Conservation (phyloP, 192 early-diverging fungal species). For the Entomortierella lignicola region DNA sequence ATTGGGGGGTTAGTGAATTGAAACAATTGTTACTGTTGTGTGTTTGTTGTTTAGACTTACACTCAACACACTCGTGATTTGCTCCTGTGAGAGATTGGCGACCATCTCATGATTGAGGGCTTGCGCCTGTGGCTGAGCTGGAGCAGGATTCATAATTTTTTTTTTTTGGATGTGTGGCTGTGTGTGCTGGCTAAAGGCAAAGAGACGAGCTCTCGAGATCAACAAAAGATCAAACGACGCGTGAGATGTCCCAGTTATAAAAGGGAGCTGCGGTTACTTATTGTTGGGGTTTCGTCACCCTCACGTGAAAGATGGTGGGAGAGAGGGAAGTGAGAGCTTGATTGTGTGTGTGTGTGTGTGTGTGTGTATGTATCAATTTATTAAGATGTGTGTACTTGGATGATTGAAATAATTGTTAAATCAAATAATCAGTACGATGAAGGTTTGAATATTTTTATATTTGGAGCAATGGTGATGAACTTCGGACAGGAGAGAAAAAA, state of each 20-base stretch:
- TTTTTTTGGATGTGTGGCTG: background rate
- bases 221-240: background rate
- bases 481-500: background rate
- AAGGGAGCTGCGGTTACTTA: background rate
- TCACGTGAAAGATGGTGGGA: background rate
- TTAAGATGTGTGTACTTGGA: too few relatives aligned
- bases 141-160: slow-evolving; percentile 49
- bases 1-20: background rate
- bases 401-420: background rate
- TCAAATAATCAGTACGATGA: background rate
- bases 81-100: slow-evolving; percentile 49
- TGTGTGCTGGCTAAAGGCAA: background rate
- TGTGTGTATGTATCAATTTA: background rate
- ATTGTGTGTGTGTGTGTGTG: background rate
- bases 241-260: background rate
- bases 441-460: slow-evolving; percentile 1
- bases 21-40: background rate
- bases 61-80: slow-evolving; percentile 38
- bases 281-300: background rate
- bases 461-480: background rate
- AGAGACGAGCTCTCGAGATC: background rate
- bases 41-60: slow-evolving; percentile 11
- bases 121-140: slow-evolving; percentile 22
- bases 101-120: slow-evolving; percentile 36
- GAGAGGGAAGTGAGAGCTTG: background rate